phyloP scores from a whole-genome alignment of 441 rosid genomes.

The Euphorbia schlechtendalii region DNA sequence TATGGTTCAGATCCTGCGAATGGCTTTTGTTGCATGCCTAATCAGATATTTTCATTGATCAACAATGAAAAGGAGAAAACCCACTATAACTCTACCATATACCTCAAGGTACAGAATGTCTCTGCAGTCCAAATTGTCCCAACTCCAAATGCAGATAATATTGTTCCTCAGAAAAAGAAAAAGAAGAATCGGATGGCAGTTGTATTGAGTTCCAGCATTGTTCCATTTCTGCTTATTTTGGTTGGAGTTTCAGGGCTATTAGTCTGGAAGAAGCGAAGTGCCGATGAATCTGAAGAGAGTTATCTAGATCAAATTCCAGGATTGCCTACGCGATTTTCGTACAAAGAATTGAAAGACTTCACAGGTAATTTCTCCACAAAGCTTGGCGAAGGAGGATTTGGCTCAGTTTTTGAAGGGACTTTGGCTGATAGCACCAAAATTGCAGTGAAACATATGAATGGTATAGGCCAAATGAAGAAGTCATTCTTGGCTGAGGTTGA shows the following conservation, averaged over 20 bases:
- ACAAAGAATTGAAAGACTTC: neutral
- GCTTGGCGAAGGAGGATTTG: conserved; percentile 19
- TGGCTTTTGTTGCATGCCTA: conserved; percentile 7
- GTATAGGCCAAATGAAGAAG: too few relatives aligned
- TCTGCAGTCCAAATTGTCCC: neutral
- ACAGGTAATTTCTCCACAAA: conserved; percentile 11
- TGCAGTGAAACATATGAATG: conserved; percentile 21
- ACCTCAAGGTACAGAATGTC: too few relatives aligned
- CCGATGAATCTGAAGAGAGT: conserved; percentile 3
- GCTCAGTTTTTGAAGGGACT: conserved; percentile 12
- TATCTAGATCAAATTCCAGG: conserved; percentile 10
- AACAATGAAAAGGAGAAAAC: too few relatives aligned
- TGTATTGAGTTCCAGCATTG: too few relatives aligned
- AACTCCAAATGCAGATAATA: neutral
- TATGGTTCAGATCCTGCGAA: conserved; percentile 4
- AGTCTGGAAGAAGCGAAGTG: neutral
- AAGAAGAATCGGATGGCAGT: neutral
- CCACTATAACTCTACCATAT: too few relatives aligned
- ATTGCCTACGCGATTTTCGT: too few relatives aligned
- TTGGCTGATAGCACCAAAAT: conserved; percentile 9
- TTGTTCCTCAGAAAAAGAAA: neutral
- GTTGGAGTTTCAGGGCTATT: neutral
- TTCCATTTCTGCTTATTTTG: neutral
- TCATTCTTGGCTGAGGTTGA: too few relatives aligned
- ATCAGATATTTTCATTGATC: too few relatives aligned